Base-by-base conservation (phyloP, 345 rosid genomes). In the Rhodamnia rubescens region DNA sequence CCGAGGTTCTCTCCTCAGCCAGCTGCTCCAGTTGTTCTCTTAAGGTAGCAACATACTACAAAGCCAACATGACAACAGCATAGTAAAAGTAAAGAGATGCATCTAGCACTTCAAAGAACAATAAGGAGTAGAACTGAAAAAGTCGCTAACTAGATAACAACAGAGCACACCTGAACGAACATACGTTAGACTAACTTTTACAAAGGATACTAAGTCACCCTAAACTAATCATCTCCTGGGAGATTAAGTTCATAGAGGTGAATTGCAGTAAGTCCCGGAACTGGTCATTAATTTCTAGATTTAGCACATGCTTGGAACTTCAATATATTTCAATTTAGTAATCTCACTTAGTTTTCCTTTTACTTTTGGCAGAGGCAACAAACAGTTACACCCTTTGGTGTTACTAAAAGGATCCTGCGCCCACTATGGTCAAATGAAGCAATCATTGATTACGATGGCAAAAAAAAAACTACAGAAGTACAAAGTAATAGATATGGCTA, bases 11-110 rank as follows among this genome's bases (percentile, higher is more conserved):
- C 88, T 94, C 97, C 88, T 94, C 97, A 1, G 92, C 92, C 84
- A 96, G 84, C 85, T 92, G 92, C 88, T 94, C 96, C 91, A 97
- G 90, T 83, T 84, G 95, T 86, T 95, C 98, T 52, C 96, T 89
- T 87, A 97, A 75, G 86, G 98, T 95, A 75, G 97, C 94, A 83
- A 97, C 95, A 93, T 95, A 94, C 99, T 95, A 88, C 84, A 87
- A 52, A 32, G 44, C 82, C 32, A 52, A 74, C 47, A 14, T 49
- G 53, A 84, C 32, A 32, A 64, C 75, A 32, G 75, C 44, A 32
- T 64, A 7, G 12, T 64, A 32, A 64, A 61, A 64, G 42, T 32
- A 32, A 64, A 64, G 44, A 64, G 75, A 64, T 64, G 12, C 57
- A 54, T 54, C 26, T 54, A 54, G 26, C 57, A 20, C 75, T 64